Evolutionary conservation across 2,329 filamentous ascomycete species (phyloP).

Genomic region (Sarocladiaceae sp.): DNA sequence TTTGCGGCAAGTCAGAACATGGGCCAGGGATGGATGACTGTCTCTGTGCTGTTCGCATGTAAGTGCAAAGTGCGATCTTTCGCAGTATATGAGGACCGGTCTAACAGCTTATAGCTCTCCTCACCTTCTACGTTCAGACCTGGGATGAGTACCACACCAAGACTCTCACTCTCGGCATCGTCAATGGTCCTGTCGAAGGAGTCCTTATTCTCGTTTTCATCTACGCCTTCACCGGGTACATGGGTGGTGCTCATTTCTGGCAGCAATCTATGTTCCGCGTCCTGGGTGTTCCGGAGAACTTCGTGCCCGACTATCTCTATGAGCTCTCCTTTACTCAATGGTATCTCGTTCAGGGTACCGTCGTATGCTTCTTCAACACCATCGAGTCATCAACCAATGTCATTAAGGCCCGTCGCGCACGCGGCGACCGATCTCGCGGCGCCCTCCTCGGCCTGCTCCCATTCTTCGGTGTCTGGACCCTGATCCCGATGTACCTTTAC

Average conservation of each 20-base stretch:
- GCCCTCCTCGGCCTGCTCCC: constrained; percentile 81
- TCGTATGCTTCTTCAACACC: constrained; percentile 84
- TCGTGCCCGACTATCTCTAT: constrained; percentile 68
- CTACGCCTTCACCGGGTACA: constrained; percentile 77
- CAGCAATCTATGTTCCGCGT: constrained; percentile 73
- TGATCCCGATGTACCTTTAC: constrained; percentile 74
- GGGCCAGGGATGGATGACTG: constrained; percentile 86
- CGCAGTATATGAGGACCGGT: background rate
- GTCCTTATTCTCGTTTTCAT: constrained; percentile 79
- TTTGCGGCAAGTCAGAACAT: constrained; percentile 92
- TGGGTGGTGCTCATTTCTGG: constrained; percentile 92
- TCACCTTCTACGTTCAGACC: constrained; percentile 98
- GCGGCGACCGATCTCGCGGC: constrained; percentile 66
- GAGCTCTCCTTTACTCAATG: constrained; percentile 83
- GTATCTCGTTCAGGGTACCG: constrained; percentile 81
- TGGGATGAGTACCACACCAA: constrained; percentile 99
- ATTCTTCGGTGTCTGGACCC: constrained; percentile 71
- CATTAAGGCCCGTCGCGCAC: constrained; percentile 70
- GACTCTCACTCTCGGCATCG: constrained; percentile 83
- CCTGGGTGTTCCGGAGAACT: constrained; percentile 60
- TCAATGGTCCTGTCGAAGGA: constrained; percentile 94
- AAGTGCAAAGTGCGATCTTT: constrained; percentile 32
- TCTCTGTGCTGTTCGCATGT: constrained; percentile 80
- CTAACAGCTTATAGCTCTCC: constrained; percentile 51
- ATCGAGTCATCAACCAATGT: constrained; percentile 77